These are phyloP conservation scores for Botryotinia convoluta DNA, from an alignment of 2,329 filamentous ascomycete species.

Conservation along the genomic window DNA sequence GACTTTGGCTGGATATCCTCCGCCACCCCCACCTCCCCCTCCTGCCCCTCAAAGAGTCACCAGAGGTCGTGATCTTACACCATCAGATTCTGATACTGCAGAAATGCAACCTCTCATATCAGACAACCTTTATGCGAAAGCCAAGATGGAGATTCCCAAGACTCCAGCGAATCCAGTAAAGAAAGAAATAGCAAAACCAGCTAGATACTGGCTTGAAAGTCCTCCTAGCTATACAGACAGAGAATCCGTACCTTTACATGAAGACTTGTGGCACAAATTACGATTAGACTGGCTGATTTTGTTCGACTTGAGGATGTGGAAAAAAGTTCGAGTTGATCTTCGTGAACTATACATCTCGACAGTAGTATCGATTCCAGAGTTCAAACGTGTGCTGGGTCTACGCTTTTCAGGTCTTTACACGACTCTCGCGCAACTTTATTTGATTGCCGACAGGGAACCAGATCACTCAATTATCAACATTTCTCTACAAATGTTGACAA, in stretches of 20 bases:
- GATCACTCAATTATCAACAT: conserved; percentile 99
- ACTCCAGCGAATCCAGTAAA: conserved; percentile 63
- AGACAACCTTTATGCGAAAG: conserved; percentile 59
- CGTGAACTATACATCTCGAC: conserved; percentile 95
- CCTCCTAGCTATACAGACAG: conserved; percentile 66
- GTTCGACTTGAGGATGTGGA: conserved; percentile 95
- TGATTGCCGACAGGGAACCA: conserved; percentile 93
- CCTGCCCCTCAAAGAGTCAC: conserved; percentile 44
- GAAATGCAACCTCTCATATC: conserved; percentile 59
- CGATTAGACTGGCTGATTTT: conserved; percentile 92
- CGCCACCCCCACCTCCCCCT: conserved; percentile 50
- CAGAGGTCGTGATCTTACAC: conserved; percentile 61
- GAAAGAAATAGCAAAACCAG: conserved; percentile 57
- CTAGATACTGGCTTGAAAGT: conserved; percentile 82
- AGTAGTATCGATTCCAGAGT: conserved; percentile 90
- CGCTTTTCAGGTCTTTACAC: conserved; percentile 96
- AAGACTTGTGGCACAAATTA: conserved; percentile 86
- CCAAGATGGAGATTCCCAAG: conserved; percentile 72
- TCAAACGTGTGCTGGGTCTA: conserved; percentile 89
- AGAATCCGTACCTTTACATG: conserved; percentile 65
- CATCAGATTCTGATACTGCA: conserved; percentile 70
- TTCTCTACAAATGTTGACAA: conserved; percentile 93
- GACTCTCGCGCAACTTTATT: conserved; percentile 85
- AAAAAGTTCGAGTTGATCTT: conserved; percentile 85
- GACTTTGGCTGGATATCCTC: conserved; percentile 71